phyloP scores from a whole-genome alignment of 352 stramenopile species.

The Albugo candida region DNA sequence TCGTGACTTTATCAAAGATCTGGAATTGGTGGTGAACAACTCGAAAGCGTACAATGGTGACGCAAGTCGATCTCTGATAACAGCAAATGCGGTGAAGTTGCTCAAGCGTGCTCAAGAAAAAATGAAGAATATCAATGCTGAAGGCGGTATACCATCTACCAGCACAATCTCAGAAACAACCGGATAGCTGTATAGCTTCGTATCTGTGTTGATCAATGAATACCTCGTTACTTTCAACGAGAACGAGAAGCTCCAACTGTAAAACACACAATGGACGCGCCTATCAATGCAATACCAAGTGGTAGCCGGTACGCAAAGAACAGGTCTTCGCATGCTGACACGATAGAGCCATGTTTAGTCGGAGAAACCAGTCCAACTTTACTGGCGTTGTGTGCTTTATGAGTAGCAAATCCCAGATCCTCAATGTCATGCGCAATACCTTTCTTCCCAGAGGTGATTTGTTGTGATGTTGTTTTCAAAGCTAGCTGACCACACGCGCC shows the following conservation, averaged over 20 bases:
- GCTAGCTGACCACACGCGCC: constrained; percentile 88
- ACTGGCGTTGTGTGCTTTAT: no score
- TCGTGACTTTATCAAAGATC: constrained; percentile 69
- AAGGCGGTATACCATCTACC: constrained; percentile 13
- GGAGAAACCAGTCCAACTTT: no score
- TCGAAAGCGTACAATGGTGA: constrained; percentile 71
- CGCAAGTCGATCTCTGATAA: constrained; percentile 43
- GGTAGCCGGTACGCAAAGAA: no score
- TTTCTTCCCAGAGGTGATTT: constrained; percentile 12
- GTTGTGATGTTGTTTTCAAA: constrained; percentile 41
- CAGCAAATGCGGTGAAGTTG: constrained; percentile 51
- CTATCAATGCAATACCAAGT: no score
- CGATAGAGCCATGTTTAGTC: no score
- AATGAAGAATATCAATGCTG: constrained; percentile 34
- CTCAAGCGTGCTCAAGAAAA: constrained; percentile 60
- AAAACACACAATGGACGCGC: no score
- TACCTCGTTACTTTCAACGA: no score
- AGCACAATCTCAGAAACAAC: constrained; percentile 3
- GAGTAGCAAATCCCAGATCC: constrained; percentile 16
- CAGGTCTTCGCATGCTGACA: no score
- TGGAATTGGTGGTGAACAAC: constrained; percentile 76
- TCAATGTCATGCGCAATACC: constrained; percentile 31
- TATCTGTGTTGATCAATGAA: no score
- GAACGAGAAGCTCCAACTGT: no score
- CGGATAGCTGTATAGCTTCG: no score